phyloP scores from a whole-genome alignment of 129 eudicot species.

The Chrysanthemum lavandulifolium region DNA sequence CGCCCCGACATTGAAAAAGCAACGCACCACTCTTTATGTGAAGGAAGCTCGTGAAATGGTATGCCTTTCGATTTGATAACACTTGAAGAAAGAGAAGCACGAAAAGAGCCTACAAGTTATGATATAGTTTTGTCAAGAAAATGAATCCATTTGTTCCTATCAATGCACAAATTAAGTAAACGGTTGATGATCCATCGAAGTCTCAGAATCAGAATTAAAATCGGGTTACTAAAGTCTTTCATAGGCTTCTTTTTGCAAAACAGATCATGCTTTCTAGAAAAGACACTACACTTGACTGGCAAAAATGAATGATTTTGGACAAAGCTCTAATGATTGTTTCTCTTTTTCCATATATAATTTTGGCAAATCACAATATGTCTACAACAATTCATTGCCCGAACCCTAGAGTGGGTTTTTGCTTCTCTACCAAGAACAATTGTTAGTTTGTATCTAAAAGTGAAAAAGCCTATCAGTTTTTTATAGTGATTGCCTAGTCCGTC shows the following conservation, averaged over 20 bases:
- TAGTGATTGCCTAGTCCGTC: background rate
- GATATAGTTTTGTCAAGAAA: conserved; percentile 13
- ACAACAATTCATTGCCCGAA: background rate
- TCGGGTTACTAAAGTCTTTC: background rate
- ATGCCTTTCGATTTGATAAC: conserved; percentile 81
- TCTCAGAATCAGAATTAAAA: background rate
- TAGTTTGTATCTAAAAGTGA: background rate
- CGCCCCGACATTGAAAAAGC: conserved; percentile 63
- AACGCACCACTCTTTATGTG: conserved; percentile 73
- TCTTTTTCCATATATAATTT: background rate
- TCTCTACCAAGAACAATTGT: background rate
- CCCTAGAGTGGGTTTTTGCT: background rate
- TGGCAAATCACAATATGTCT: too few species aligned
- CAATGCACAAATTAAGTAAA: background rate
- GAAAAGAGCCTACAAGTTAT: conserved; percentile 70
- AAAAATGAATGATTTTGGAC: conserved; percentile 6
- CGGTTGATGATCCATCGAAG: background rate
- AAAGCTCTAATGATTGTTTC: background rate
- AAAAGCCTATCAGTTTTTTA: background rate
- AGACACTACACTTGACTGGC: conserved; percentile 3
- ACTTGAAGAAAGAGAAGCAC: conserved; percentile 82
- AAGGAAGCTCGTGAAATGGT: conserved; percentile 78
- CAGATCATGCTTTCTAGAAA: background rate
- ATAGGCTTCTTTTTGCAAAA: background rate
- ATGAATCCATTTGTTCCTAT: background rate